Evolutionary conservation across 495 filamentous ascomycete species (phyloP).

Genomic region (Penicillium turbatum): DNA sequence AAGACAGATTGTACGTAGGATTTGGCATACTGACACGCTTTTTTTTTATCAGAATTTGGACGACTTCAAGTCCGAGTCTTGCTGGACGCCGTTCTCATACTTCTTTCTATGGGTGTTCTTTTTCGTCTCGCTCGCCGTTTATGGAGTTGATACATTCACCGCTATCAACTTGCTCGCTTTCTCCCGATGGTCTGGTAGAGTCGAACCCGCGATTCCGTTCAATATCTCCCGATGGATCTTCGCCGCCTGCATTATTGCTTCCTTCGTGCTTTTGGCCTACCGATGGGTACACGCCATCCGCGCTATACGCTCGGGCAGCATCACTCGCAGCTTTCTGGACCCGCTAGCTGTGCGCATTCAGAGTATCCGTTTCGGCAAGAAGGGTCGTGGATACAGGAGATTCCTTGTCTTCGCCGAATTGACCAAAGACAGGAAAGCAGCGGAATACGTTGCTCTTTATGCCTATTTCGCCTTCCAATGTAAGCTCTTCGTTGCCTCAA

Average conservation of each 20-base stretch:
- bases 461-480: conserved; percentile 93
- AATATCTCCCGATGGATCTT: conserved; percentile 84
- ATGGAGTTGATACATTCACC: conserved; percentile 86
- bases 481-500: conserved; percentile 32
- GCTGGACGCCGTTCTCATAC: conserved; percentile 75
- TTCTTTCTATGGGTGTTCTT: conserved; percentile 75
- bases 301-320: conserved; percentile 75
- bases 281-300: conserved; percentile 73
- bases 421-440: conserved; percentile 85
- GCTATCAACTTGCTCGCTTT: conserved; percentile 86
- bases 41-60: conserved; percentile 64
- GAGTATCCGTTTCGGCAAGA: conserved; percentile 62
- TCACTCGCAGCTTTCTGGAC: conserved; percentile 90
- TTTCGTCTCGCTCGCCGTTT: conserved; percentile 75
- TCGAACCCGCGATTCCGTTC: conserved; percentile 65
- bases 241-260: conserved; percentile 79
- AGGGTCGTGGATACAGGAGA: conserved; percentile 69
- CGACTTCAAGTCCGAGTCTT: conserved; percentile 81
- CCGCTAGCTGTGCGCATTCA: conserved; percentile 77
- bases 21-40: conserved; percentile 11
- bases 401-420: conserved; percentile 91
- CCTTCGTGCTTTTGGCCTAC: conserved; percentile 69
- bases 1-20: not conserved
- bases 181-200: conserved; percentile 62
- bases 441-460: conserved; percentile 88